These are phyloP conservation scores for Pseudocercospora eumusae DNA, from an alignment of 2,329 filamentous ascomycete species.

Conservation along the genomic window DNA sequence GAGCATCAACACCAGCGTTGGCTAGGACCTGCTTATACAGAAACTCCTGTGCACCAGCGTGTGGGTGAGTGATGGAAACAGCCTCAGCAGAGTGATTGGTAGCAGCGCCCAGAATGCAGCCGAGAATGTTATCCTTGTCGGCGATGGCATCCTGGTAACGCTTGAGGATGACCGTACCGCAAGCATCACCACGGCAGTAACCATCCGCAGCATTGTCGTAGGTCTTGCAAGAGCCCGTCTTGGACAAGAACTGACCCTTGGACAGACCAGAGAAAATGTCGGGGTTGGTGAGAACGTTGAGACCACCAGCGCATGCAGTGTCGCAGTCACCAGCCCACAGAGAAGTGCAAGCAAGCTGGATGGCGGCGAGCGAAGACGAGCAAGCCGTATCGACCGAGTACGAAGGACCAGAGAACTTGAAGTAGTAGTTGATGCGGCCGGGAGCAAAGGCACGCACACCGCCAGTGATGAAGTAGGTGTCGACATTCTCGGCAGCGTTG, in stretches of 20 bases:
- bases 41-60: constrained; percentile 72
- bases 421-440: constrained; percentile 73
- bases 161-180: constrained; percentile 75
- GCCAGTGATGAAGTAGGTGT: constrained; percentile 68
- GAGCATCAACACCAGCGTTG: constrained; percentile 71
- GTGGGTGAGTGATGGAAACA: constrained; percentile 80
- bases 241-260: constrained; percentile 75
- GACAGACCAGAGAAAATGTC: constrained; percentile 76
- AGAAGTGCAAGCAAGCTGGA: constrained; percentile 71
- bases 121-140: constrained; percentile 72
- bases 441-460: constrained; percentile 63
- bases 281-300: constrained; percentile 77
- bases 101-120: constrained; percentile 70
- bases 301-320: constrained; percentile 75
- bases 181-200: constrained; percentile 77
- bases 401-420: constrained; percentile 73
- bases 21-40: constrained; percentile 71
- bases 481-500: constrained; percentile 70
- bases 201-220: constrained; percentile 80
- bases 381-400: constrained; percentile 77
- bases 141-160: constrained; percentile 74
- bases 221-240: constrained; percentile 74
- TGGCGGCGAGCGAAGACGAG: constrained; percentile 70
- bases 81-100: constrained; percentile 83
- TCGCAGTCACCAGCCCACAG: constrained; percentile 76